These are phyloP conservation scores for Zygnema cylindricum DNA, from an alignment of 139 green algal species.

Conservation along the genomic window DNA sequence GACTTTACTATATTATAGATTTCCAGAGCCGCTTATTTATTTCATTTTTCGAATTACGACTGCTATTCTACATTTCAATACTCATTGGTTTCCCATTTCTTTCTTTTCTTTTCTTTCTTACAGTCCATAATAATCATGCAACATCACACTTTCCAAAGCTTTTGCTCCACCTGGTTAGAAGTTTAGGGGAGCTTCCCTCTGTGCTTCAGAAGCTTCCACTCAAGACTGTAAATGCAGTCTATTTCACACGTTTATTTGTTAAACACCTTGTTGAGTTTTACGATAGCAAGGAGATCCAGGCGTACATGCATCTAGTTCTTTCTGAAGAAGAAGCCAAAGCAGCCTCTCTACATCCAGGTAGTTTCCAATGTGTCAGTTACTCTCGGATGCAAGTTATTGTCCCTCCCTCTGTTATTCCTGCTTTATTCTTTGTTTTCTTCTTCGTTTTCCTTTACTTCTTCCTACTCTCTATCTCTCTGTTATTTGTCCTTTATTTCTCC, in stretches of 20 bases:
- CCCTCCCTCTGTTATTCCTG: too few relatives aligned
- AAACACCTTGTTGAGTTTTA: slow-evolving; percentile 72
- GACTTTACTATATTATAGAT: too few relatives aligned
- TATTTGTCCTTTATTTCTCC: slow-evolving; percentile 10
- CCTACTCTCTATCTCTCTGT: neutral
- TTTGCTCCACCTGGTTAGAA: slow-evolving; percentile 68
- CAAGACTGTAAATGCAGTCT: slow-evolving; percentile 74
- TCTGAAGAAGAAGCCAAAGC: neutral
- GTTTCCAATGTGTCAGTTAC: too few relatives aligned
- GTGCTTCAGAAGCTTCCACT: slow-evolving; percentile 43
- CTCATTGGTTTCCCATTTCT: too few relatives aligned
- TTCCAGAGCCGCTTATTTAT: too few relatives aligned
- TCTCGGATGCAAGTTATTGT: too few relatives aligned
- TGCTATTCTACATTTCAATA: too few relatives aligned
- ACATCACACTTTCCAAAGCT: slow-evolving; percentile 81
- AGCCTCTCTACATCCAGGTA: neutral
- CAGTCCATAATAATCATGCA: slow-evolving; percentile 76
- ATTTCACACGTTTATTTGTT: slow-evolving; percentile 69
- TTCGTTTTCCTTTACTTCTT: neutral
- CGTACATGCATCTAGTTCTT: neutral
- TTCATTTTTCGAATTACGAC: too few relatives aligned
- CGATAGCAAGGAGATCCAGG: slow-evolving; percentile 56
- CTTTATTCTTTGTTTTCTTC: neutral
- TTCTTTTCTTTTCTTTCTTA: neutral
- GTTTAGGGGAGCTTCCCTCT: slow-evolving; percentile 57